phyloP scores from a whole-genome alignment of 495 filamentous ascomycete genomes.

The Penicillium mononematosum region DNA sequence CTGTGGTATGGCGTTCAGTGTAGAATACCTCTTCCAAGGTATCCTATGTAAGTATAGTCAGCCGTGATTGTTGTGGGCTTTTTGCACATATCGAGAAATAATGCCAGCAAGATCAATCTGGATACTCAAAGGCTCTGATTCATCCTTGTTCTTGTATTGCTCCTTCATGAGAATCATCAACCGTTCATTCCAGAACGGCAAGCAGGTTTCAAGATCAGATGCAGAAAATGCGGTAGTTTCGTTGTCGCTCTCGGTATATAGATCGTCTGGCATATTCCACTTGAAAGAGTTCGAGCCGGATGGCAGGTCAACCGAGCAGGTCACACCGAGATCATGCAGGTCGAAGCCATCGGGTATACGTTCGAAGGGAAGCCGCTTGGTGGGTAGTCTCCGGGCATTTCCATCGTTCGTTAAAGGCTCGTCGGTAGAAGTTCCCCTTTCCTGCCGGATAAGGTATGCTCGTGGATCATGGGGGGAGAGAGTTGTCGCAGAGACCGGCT shows the following conservation, averaged over 20 bases:
- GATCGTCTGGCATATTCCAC: slow-evolving; percentile 11
- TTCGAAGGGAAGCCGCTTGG: slow-evolving; percentile 37
- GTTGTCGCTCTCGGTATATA: slow-evolving; percentile 18
- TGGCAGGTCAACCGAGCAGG: slow-evolving; percentile 9
- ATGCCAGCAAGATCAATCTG: slow-evolving; percentile 13
- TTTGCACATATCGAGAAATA: neutral
- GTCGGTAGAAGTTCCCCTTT: neutral
- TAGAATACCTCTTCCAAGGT: neutral
- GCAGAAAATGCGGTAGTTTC: neutral
- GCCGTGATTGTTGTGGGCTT: neutral
- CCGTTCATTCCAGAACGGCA: slow-evolving; percentile 20
- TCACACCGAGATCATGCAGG: slow-evolving; percentile 28
- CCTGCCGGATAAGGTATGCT: slow-evolving; percentile 37
- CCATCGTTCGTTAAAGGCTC: slow-evolving; percentile 14
- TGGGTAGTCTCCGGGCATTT: slow-evolving; percentile 26
- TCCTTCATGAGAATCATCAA: slow-evolving; percentile 13
- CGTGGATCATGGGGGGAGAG: slow-evolving; percentile 36
- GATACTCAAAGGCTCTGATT: neutral
- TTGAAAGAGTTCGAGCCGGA: slow-evolving; percentile 11
- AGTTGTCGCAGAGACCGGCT: neutral
- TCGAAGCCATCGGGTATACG: slow-evolving; percentile 34
- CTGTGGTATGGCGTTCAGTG: neutral
- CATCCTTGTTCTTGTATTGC: slow-evolving; percentile 5
- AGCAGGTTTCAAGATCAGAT: slow-evolving; percentile 3
- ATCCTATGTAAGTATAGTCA: neutral